Percentiles rank a stretch among this genome's conserved stretches.
phyloP scores from a whole-genome alignment of 2,329 filamentous ascomycete genomes.

The Tolypocladium tundrense region DNA sequence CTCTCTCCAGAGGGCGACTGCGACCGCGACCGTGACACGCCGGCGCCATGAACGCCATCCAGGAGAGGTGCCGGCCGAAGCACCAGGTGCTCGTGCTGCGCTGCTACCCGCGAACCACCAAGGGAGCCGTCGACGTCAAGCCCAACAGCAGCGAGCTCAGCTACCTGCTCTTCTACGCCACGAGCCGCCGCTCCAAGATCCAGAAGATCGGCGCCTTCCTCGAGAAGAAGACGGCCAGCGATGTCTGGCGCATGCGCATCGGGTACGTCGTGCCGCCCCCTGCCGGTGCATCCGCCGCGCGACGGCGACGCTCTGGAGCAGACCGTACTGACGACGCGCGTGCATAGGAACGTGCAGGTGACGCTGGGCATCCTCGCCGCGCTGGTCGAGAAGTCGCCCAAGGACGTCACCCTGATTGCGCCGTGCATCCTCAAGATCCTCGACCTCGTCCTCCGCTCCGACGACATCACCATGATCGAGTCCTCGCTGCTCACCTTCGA shows the following conservation, averaged over 20 bases:
- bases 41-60: constrained; percentile 49
- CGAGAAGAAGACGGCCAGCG: constrained; percentile 84
- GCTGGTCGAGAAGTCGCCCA: constrained; percentile 84
- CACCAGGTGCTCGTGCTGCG: constrained; percentile 94
- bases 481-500: constrained; percentile 80
- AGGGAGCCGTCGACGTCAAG: constrained; percentile 85
- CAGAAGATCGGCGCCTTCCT: constrained; percentile 93
- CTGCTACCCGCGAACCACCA: constrained; percentile 89
- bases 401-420: constrained; percentile 83
- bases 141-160: constrained; percentile 95
- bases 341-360: constrained; percentile 73
- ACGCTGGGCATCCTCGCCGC: constrained; percentile 87
- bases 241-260: constrained; percentile 81
- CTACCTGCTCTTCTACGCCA: constrained; percentile 94
- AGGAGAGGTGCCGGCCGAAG: constrained; percentile 72
- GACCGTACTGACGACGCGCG: background rate
- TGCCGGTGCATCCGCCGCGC: background rate
- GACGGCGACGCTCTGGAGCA: background rate
- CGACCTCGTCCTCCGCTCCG: constrained; percentile 69
- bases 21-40: background rate
- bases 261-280: constrained; percentile 45
- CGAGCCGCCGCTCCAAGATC: constrained; percentile 86
- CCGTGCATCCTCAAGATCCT: constrained; percentile 77
- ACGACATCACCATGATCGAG: constrained; percentile 87
- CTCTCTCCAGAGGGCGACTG: background rate